Evolutionary conservation across 2,329 filamentous ascomycete species (phyloP).

Genomic region (Coleophoma eucalyptorum): DNA sequence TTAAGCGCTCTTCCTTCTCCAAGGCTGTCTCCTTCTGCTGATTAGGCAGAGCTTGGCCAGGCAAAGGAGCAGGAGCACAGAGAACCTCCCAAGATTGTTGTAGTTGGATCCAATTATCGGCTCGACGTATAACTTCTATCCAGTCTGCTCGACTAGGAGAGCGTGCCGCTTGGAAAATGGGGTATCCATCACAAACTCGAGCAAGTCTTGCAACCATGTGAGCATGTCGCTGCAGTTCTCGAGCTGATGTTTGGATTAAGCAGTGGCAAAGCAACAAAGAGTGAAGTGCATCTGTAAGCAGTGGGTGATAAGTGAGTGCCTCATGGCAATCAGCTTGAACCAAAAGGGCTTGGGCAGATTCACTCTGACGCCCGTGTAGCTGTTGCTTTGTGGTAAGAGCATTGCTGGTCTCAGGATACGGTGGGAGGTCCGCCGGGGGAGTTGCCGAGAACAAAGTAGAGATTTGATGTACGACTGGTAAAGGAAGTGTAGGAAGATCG

Average conservation of each 20-base stretch:
- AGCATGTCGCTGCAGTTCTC: conserved; percentile 75
- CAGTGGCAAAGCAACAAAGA: conserved; percentile 73
- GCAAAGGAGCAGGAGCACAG: conserved; percentile 57
- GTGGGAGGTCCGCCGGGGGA: conserved; percentile 62
- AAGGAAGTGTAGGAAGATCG: conserved; percentile 40
- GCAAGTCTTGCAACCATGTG: conserved; percentile 76
- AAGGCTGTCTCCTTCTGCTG: conserved; percentile 42
- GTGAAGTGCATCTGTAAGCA: conserved; percentile 76
- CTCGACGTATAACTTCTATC: conserved; percentile 68
- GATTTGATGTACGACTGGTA: conserved; percentile 45
- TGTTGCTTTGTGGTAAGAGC: conserved; percentile 26
- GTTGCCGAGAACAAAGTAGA: conserved; percentile 68
- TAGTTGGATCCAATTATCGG: conserved; percentile 68
- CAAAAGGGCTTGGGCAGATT: conserved; percentile 28
- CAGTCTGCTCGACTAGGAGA: conserved; percentile 74
- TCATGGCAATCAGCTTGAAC: conserved; percentile 48
- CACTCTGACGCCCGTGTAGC: conserved; percentile 23
- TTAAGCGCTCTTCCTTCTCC: conserved; percentile 54
- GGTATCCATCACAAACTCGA: conserved; percentile 74
- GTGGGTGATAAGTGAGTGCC: conserved; percentile 74
- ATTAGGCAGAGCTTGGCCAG: conserved; percentile 28
- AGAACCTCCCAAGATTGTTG: conserved; percentile 65
- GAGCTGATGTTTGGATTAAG: conserved; percentile 74
- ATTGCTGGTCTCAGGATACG: conserved; percentile 51
- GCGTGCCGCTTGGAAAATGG: conserved; percentile 70